Conservation (phyloP, 2,329 filamentous ascomycete species). For the Colletotrichum falcatum region DNA sequence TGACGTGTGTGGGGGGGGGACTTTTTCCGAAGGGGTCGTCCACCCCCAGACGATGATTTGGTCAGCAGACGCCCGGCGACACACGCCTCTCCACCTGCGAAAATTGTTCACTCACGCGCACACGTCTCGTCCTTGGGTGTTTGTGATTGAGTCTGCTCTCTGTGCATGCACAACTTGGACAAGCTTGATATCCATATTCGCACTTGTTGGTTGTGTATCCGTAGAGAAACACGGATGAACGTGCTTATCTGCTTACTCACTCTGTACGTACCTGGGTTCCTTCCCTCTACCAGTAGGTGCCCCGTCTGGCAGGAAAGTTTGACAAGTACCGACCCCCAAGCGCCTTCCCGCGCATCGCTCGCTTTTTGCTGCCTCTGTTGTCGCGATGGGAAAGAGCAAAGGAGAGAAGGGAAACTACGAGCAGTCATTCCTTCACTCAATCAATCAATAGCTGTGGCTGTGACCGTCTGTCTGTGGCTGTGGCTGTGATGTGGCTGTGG, state of each 20-base stretch:
- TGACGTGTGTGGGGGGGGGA: constrained; percentile 31
- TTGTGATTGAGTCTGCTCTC: too few species aligned
- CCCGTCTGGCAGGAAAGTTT: not conserved
- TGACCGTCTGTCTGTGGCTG: not conserved
- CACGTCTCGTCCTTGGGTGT: not conserved
- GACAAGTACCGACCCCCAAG: not conserved
- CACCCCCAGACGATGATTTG: not conserved
- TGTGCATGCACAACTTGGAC: too few species aligned
- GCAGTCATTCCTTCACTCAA: not conserved
- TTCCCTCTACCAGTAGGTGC: too few species aligned
- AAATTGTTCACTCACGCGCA: not conserved
- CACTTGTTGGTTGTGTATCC: too few species aligned
- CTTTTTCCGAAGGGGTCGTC: not conserved
- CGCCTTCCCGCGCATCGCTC: not conserved
- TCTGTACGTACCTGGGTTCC: not conserved
- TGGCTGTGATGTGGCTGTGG: not conserved
- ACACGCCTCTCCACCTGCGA: constrained; percentile 28
- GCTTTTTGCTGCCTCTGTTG: not conserved
- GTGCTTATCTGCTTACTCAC: not conserved
- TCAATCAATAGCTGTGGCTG: not conserved
- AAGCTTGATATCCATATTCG: too few species aligned
- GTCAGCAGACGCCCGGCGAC: constrained; percentile 35
- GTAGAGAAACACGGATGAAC: too few species aligned
- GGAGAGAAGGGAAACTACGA: not conserved
- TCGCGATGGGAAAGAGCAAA: not conserved